Percentiles rank a stretch among this genome's conserved stretches.
These are phyloP conservation scores for Salix exigua DNA, from an alignment of 345 rosid genomes.

Conservation along the genomic window DNA sequence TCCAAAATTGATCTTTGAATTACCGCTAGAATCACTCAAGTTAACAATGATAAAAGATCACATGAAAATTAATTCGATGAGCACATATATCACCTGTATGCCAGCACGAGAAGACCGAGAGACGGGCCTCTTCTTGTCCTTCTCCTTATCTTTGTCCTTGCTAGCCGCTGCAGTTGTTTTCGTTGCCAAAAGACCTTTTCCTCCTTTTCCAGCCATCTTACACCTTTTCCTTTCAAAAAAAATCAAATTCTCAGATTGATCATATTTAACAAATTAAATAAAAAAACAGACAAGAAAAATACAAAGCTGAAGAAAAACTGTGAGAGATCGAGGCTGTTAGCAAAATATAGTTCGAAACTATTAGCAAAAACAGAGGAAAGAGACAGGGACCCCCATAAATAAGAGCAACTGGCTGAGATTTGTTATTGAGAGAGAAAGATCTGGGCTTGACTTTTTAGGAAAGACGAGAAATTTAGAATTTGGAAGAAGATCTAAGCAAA, in stretches of 20 bases:
- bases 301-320: neutral
- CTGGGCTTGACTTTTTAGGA: neutral
- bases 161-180: slow-evolving; percentile 78
- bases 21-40: neutral
- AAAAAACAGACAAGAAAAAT: neutral
- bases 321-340: neutral
- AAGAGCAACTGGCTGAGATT: neutral
- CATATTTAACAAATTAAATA: neutral
- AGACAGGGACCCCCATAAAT: neutral
- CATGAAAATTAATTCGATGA: neutral
- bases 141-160: slow-evolving; percentile 74
- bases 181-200: slow-evolving; percentile 70
- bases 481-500: neutral
- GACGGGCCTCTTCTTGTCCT: slow-evolving; percentile 77
- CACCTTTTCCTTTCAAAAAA: slow-evolving; percentile 7
- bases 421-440: neutral
- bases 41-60: neutral
- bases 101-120: slow-evolving; percentile 96
- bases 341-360: neutral
- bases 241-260: neutral
- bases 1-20: neutral
- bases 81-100: slow-evolving; percentile 48
- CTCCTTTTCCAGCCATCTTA: slow-evolving; percentile 91
- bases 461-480: neutral
- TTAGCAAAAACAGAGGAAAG: neutral